Evolutionary conservation across 805 yeast species (phyloP).

Genomic region (Soucietia sequanensis): DNA sequence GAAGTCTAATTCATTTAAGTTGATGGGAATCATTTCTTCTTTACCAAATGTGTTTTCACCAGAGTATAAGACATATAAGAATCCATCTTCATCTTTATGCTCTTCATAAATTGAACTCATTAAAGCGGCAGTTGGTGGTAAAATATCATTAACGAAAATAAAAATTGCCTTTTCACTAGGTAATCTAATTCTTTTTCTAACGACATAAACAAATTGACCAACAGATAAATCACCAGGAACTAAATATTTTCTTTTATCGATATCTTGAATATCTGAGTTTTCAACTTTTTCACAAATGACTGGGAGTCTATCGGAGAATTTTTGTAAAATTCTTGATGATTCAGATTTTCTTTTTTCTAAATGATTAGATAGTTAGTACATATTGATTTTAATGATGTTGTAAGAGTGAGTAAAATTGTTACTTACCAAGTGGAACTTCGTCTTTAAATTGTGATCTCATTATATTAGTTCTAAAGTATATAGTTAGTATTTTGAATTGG

Average conservation of each 20-base stretch:
- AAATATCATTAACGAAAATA: constrained; percentile 92
- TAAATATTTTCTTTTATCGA: constrained; percentile 94
- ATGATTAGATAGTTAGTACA: constrained; percentile 9
- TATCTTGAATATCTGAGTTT: constrained; percentile 92
- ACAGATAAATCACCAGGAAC: constrained; percentile 96
- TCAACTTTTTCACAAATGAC: constrained; percentile 97
- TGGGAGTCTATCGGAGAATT: constrained; percentile 90
- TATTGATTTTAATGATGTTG: not conserved
- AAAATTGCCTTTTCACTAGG: constrained; percentile 98
- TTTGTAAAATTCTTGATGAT: constrained; percentile 83
- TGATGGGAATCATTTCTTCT: constrained; percentile 2
- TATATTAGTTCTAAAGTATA: too few relatives aligned
- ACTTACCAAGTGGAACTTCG: constrained; percentile 91
- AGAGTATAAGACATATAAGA: constrained; percentile 90
- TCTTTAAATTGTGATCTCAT: constrained; percentile 94
- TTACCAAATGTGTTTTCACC: constrained; percentile 97
- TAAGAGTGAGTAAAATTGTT: not conserved
- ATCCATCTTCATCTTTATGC: constrained; percentile 97
- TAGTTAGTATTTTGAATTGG: too few relatives aligned
- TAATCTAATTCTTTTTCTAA: constrained; percentile 91
- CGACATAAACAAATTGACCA: constrained; percentile 97
- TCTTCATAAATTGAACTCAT: constrained; percentile 95
- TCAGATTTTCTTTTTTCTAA: constrained; percentile 93
- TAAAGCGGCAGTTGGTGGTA: constrained; percentile 97
- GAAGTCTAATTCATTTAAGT: constrained; percentile 7